Evolutionary conservation across 495 filamentous ascomycete species (phyloP), one percentile per base, ranked within the genome.

Genomic region (Talaromyces stipitatus): DNA sequence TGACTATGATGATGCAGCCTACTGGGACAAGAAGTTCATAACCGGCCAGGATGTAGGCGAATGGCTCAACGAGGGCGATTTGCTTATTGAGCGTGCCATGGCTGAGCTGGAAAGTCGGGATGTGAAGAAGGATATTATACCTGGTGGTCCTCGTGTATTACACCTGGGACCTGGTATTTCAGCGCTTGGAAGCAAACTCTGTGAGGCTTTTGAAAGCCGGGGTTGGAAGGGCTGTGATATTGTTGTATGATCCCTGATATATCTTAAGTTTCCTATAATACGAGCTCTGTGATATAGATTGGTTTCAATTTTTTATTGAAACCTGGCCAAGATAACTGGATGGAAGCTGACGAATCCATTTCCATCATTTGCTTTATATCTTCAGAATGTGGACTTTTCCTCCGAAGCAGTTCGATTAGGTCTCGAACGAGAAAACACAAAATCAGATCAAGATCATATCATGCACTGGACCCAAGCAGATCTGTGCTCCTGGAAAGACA

Each of bases 351-450:
- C n/a, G n/a, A n/a, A n/a, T n/a, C n/a, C n/a, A n/a, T n/a, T n/a
- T n/a, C n/a, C n/a, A n/a, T n/a, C n/a, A n/a, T n/a, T n/a, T n/a
- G 9, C 28, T 29, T 29, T 9, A 3, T 41, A 2, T 18, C 12
- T 38, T 6, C 27, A 76, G 73, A 76, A 76, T 50, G 72, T 69
- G 22, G 73, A 76, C 53, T 76, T 76, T 28, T 76, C 73, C 53
- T 51, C 62, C 51, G 73, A 74, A 59, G 73, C 73, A 36, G 69
- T 76, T 9, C 73, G 73, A 11, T 58, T 69, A 1, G 73, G 73
- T 2, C 61, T 60, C 46, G 60, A 69, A 8, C 14, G 12, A 9
- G 72, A 74, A 58, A 46, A 36, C 10, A 50, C 58, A 18, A 61
- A 63, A 26, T 4, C 9, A 10, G 30, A 62, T 2, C 54, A 57